Base-by-base conservation (phyloP, 352 stramenopile genomes). In the Pythium rishiriense region DNA sequence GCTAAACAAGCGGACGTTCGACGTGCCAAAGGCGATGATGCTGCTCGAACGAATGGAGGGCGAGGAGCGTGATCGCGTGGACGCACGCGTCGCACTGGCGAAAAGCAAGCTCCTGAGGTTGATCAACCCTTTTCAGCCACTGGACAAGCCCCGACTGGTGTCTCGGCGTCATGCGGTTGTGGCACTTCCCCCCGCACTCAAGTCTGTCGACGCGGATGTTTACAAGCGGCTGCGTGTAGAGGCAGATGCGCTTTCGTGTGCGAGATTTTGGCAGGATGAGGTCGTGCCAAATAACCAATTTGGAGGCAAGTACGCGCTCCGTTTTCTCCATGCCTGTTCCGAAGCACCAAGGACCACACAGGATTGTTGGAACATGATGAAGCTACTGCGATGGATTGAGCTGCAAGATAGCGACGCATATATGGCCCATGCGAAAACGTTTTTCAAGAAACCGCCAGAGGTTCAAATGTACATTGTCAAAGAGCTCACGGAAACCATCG, bases 231-330 rank as follows among this genome's bases (percentile, higher is more conserved):
- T 75, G 22, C 42, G 45, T 31, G 51, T 31, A 1, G 58, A 75
- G 25, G 42, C 73, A 46, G 71, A 81, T 1, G 78, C 79, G 0
- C 66, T 88, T 31, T 41, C 70, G 12, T 77, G 71, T 48, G 81
- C 79, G 47, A 75, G 76, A 5, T 90, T 90, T 39, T 92, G 83
- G 81, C 67, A 89, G 12, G 81, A 89, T 15, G 78, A 59, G 22
- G 62, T 89, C 1, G 50, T 71, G 8, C 31, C 68, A 0, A 63
- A 79, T 26, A 48, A 55, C 2, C 64, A 75, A 10, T 78, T 87
- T 56, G 81, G 69, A 1, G 60, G 74, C 29, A 76, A 73, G 22
- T 66, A 75, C 33, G 69, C 67, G 0, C 45, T 58, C 4, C 72
- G 69, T 28, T 87, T 90, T 59, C 57, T 86, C 7, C 21, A 39